Evolutionary conservation across 257 asterid species (phyloP).

Genomic region (Nicotiana knightiana): DNA sequence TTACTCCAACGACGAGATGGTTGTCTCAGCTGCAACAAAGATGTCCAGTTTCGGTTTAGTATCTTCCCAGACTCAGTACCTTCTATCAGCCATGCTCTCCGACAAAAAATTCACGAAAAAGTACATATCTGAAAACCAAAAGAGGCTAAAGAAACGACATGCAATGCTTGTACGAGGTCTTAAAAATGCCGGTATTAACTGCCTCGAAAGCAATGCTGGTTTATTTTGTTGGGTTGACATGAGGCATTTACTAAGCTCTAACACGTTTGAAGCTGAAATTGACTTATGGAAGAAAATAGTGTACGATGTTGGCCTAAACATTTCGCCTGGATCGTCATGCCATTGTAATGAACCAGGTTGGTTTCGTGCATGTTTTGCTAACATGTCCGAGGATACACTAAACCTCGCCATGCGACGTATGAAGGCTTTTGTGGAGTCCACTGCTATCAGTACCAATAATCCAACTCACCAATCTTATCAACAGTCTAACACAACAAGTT

Average conservation of each 20-base stretch:
- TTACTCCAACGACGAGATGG: conserved; percentile 53
- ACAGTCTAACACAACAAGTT: conserved; percentile 24
- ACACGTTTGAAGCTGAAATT: conserved; percentile 54
- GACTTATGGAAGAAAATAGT: conserved; percentile 78
- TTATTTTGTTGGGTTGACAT: conserved; percentile 84
- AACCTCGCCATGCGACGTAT: conserved; percentile 53
- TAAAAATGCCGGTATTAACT: conserved; percentile 35
- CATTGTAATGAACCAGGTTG: conserved; percentile 84
- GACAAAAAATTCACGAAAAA: conserved; percentile 47
- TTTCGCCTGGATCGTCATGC: conserved; percentile 84
- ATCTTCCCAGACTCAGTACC: conserved; percentile 77
- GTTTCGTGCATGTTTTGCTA: conserved; percentile 80
- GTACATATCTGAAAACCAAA: conserved; percentile 46
- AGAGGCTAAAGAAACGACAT: conserved; percentile 50
- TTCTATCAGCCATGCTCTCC: conserved; percentile 61
- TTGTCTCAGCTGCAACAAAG: conserved; percentile 72
- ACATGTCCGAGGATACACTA: conserved; percentile 67
- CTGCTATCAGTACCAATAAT: neutral
- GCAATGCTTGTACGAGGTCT: conserved; percentile 53
- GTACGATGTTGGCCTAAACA: conserved; percentile 68
- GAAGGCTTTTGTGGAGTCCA: conserved; percentile 32
- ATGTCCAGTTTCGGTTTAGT: conserved; percentile 85
- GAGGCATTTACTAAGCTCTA: conserved; percentile 52
- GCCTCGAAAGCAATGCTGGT: conserved; percentile 65
- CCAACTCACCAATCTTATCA: conserved; percentile 17